Base-by-base conservation (phyloP, 805 yeast species). In the Spathaspora girioi region DNA sequence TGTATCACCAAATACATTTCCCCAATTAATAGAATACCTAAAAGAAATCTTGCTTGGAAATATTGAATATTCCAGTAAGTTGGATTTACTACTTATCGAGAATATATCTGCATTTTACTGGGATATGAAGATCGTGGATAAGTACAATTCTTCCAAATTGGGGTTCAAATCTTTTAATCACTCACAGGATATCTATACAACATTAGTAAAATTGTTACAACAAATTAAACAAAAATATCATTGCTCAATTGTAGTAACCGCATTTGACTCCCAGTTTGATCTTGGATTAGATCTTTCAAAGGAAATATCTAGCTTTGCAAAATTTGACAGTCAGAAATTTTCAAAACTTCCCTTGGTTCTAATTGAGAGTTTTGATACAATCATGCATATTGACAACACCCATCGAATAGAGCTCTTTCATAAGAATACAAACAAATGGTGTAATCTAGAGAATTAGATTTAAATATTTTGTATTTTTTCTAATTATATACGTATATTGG, bases 101-200 rank as follows among this genome's bases (percentile, higher is more conserved):
- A 67, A 67, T 54, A 38, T 71, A n/a, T 70, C 76, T 1, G 57
- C 64, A n/a, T 70, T 61, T 50, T 66, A 61, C 52, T 71, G 74
- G 74, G 65, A 65, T 7, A 52, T 65, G 35, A 61, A 59, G 46
- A 27, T 53, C 38, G 47, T 56, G 11, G 47, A 51, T 29, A 40
- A 42, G 23, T 38, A 38, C 6, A 51, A 56, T 43, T 53, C 45
- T 38, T 26, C 38, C 2, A 29, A 45, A 8, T 35, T 54, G 38
- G 51, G 61, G 46, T 26, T 48, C 15, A 26, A 51, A 23, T 14
- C 44, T 26, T 47, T 48, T 35, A 29, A 27, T 8, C 29, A 54
- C 2, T 26, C 54, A 10, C 14, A 42, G 1, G 42, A 51, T 14
- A 55, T 55, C 50, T 66, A 64, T 50, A 27, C 19, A 10, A 54